Evolutionary conservation across 148 eudicot species (phyloP).

Genomic region (Rhododendron henanense): DNA sequence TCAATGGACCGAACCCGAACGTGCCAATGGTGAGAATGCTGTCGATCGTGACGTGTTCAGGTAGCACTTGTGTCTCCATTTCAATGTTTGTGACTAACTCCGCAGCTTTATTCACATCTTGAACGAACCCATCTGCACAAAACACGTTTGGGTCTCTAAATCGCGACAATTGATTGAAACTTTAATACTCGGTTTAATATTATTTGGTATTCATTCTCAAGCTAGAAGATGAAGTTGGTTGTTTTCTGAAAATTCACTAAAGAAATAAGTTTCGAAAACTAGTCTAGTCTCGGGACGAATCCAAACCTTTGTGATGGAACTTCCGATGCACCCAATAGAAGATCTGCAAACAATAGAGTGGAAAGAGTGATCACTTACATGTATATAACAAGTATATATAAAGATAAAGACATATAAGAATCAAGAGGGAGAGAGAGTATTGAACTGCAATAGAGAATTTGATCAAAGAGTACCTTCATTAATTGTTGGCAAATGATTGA

Average conservation of each 20-base stretch:
- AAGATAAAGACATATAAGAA: not conserved
- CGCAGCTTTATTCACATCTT: slow-evolving; percentile 15
- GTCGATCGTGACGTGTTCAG: slow-evolving; percentile 26
- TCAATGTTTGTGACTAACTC: not conserved
- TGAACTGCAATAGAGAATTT: not conserved
- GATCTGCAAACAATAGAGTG: slow-evolving; percentile 29
- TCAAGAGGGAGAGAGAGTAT: not conserved
- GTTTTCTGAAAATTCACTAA: not conserved
- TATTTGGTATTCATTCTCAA: not conserved
- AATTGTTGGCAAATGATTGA: not conserved
- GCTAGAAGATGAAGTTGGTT: not conserved
- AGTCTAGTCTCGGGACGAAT: not conserved
- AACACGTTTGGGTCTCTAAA: not conserved
- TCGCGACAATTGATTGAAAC: not conserved
- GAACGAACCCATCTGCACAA: not conserved
- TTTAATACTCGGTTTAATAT: not conserved
- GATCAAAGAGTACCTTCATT: slow-evolving; percentile 13
- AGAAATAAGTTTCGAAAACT: not conserved
- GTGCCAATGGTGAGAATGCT: slow-evolving; percentile 63
- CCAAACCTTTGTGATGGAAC: slow-evolving; percentile 37
- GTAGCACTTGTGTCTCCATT: slow-evolving; percentile 10
- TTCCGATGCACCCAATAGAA: slow-evolving; percentile 62
- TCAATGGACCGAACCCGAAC: slow-evolving; percentile 42
- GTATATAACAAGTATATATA: not conserved
- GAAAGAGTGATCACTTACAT: not conserved